Evolutionary conservation across 495 filamentous ascomycete species (phyloP), one percentile per base, ranked within the genome.

Genomic region (Neurospora sp.): DNA sequence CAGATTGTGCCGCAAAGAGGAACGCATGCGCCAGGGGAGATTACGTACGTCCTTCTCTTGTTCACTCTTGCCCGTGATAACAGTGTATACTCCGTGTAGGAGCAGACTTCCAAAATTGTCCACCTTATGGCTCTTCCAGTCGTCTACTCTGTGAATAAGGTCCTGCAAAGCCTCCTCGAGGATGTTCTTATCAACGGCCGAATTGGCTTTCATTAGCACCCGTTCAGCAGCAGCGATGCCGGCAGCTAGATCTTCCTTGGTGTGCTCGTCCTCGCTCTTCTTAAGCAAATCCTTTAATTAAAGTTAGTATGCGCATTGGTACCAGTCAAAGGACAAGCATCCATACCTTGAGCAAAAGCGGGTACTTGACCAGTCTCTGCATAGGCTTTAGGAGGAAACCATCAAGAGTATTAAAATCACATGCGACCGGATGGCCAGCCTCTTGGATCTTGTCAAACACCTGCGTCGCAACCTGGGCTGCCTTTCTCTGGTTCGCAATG

Each of bases 311-410:
- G 2, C 8, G 2, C 66, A 76, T 69, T 77, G 73, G 27, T 10
- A 48, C 18, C 31, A 27, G 9, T 4, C 16, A n/a, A 20, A 31
- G 38, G 27, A 20, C 16, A 39, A 69, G 38, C 69, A 27, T 35
- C 80, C 88, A 75, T 86, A 97, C 94, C 84, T 91, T 90, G 35
- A 99, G 86, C 59, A 99, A 87, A 14, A 98, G 84, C 20, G 96
- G 96, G 78, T 98, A 99, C 81, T 97, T 97, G 62, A 93, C 91
- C 71, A 99, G 85, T 71, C 96, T 89, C 82, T 99, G 96, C 85
- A 99, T 97, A 7, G 96, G 96, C 79, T 98, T 99, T 73, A 98
- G 86, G 11, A 98, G 88, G 80, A 98, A 99, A 5, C 93, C 93
- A 77, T 93, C 93, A 11, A 98, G 84, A 2, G 87, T 89, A 74